Evolutionary conservation across 192 early-diverging fungal genomes (phyloP).

Genomic region (Podila epigama): DNA sequence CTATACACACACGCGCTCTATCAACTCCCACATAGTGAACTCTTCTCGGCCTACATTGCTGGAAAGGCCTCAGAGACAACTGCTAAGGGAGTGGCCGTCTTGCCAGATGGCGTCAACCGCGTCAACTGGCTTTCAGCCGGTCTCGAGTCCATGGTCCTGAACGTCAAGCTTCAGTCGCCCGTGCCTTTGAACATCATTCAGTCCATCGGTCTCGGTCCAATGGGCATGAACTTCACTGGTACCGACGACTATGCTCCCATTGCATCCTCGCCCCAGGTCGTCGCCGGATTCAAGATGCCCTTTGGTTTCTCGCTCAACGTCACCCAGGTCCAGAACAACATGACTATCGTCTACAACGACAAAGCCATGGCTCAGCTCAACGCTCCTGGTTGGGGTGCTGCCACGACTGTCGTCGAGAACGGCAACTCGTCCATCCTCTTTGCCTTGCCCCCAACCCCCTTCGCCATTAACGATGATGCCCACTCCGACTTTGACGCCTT

Average conservation of each 20-base stretch:
- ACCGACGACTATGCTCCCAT: conserved; percentile 50
- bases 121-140: conserved; percentile 60
- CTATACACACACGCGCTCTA: neutral
- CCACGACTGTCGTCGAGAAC: conserved; percentile 31
- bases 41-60: conserved; percentile 63
- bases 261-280: conserved; percentile 36
- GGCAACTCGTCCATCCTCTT: conserved; percentile 38
- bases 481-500: conserved; percentile 56
- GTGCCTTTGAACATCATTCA: conserved; percentile 50
- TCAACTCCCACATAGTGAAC: neutral
- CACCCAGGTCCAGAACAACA: conserved; percentile 49
- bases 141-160: conserved; percentile 58
- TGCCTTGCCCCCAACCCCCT: conserved; percentile 31
- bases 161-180: conserved; percentile 51
- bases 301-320: conserved; percentile 69
- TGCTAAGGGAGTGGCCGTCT: conserved; percentile 59
- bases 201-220: conserved; percentile 49
- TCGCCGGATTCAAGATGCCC: conserved; percentile 56
- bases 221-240: conserved; percentile 53
- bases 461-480: conserved; percentile 45
- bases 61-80: conserved; percentile 55
- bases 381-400: conserved; percentile 36
- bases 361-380: conserved; percentile 22
- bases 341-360: conserved; percentile 32
- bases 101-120: conserved; percentile 55